Evolutionary conservation across 306 rosid species (phyloP), one percentile per base, ranked within the genome.

Genomic region (Cucurbita argyrosperma): DNA sequence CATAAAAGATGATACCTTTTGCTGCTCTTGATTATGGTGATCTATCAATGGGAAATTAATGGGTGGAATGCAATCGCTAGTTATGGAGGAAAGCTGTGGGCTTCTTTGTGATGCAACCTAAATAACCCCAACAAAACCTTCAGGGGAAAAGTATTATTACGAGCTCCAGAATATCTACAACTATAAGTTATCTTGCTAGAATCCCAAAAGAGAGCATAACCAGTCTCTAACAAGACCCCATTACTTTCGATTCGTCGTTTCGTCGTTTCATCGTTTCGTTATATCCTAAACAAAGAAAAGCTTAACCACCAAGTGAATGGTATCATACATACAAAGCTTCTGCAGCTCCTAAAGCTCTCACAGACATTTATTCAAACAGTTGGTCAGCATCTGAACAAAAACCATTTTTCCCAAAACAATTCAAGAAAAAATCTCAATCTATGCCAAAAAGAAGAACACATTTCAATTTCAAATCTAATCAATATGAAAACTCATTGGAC

Each of bases 31-130:
- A 55, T 85, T 76, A 74, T 75, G 59, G 77, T 74, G 77, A 75
- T 79, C 86, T 84, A 91, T 79, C 92, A 89, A 76, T 80, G 91
- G 87, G 82, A 80, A 74, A 80, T 79, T 80, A 86, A 83, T 39
- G 76, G 88, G 77, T 49, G 90, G 74, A 78, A 75, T 58, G 43
- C 72, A 79, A 76, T 77, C 91, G 79, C 78, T 79, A 73, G 75
- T 75, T 76, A 79, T 61, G 62, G 88, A 69, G 81, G 86, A 81
- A 75, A 79, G 76, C 79, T 78, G 83, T 76, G 62, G 81, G 83
- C 82, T 86, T 82, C 80, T 79, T 79, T 84, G 74, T 50, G 84
- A 80, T 77, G 81, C 82, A 83, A 57, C 96, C 92, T 84, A 86
- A 81, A 80, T 77, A 82, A 87, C 81, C 87, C 89, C 86, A 63